Base-by-base conservation (phyloP, 441 rosid genomes). In the Populus hybrid region DNA sequence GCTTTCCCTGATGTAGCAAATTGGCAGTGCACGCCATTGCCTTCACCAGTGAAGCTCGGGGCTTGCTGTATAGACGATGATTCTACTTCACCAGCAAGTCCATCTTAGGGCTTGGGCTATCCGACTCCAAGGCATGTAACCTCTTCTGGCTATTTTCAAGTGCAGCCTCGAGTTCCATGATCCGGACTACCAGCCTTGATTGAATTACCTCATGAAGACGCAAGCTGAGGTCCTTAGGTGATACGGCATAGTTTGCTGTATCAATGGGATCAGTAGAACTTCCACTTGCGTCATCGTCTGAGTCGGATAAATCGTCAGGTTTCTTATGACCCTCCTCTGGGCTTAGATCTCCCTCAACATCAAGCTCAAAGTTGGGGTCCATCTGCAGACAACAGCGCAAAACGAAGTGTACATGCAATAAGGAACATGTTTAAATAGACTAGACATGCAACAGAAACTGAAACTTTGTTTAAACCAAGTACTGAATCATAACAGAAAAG, bases 161-260 rank as follows among this genome's bases (percentile, higher is more conserved):
- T 11, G 83, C 86, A 69, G 80, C 71, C 67, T 85, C 87, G 0
- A 87, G 90, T 35, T 85, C 86, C 46, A 63, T 53, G 74, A 87
- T 81, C 20, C 79, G 82, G 18, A 53, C 80, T 71, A 66, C 65
- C 4, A 81, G 86, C 59, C 84, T 85, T 50, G 84, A 80, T 71
- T 85, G 77, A 61, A 84, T 79, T n/a, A 87, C 81, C 59, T 81
- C 78, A 24, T 84, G 88, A 30, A 84, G 86, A 26, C 73, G 86
- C 76, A 85, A 69, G 75, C 85, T 80, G 77, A 85, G 80, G 63
- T 84, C 86, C 64, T 4, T 24, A 8, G 83, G 83, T 35, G 81
- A 75, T 18, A 84, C 80, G 2, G 71, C 70, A 53, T 42, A 70
- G 67, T 78, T 81, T 66, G 79, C 67, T 12, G 75, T 34, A 24